Percentiles rank a stretch among this genome's conserved stretches.
phyloP scores from a whole-genome alignment of 140 eudicot species.

The Flaveria floridana region DNA sequence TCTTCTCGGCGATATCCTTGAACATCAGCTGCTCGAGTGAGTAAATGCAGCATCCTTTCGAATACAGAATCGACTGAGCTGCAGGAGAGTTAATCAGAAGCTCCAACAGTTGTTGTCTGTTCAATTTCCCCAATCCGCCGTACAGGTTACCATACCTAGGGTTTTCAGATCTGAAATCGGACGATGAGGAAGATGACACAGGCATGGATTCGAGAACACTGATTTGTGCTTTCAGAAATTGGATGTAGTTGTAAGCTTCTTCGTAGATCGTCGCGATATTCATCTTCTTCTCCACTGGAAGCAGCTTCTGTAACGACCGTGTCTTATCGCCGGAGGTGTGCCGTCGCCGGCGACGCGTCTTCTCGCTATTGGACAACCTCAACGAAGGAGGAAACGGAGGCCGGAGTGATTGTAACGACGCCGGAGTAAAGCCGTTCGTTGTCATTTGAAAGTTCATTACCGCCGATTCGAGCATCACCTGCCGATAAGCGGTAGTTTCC shows the following conservation, averaged over 20 bases:
- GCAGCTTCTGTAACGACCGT: constrained; percentile 42
- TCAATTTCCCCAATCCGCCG: constrained; percentile 45
- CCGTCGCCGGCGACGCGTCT: constrained; percentile 4
- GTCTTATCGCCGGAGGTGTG: constrained; percentile 51
- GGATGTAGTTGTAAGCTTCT: constrained; percentile 60
- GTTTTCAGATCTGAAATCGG: constrained; percentile 26
- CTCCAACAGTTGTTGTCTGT: constrained; percentile 63
- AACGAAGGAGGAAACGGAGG: constrained; percentile 14
- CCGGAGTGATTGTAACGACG: constrained; percentile 8
- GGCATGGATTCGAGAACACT: constrained; percentile 62
- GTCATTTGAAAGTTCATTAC: too few species aligned
- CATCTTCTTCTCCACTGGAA: constrained; percentile 60
- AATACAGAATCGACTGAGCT: constrained; percentile 51
- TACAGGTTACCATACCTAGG: neutral
- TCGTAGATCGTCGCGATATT: constrained; percentile 58
- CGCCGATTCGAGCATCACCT: too few species aligned
- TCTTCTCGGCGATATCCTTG: constrained; percentile 32
- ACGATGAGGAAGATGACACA: neutral
- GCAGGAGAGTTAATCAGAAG: constrained; percentile 60
- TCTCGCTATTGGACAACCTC: neutral
- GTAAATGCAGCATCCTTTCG: constrained; percentile 61
- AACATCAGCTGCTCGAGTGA: constrained; percentile 60
- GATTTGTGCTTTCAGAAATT: constrained; percentile 65
- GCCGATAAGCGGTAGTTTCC: neutral
- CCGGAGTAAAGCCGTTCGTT: constrained; percentile 25